Conservation (phyloP, 306 rosid genomes). For the Trifolium subterraneum region DNA sequence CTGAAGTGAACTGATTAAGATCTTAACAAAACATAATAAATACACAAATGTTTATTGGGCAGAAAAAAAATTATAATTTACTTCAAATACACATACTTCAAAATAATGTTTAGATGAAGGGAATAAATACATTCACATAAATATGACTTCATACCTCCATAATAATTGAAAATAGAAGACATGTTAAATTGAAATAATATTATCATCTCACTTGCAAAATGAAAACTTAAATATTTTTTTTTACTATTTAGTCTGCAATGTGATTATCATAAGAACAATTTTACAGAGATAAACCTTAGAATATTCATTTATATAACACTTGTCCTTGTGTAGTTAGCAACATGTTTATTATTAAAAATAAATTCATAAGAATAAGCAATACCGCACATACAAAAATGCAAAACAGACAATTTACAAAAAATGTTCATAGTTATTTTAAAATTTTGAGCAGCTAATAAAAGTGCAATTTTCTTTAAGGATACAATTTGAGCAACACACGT, state of each 20-base stretch:
- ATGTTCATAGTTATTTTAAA: not conserved
- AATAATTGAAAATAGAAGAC: too few species aligned
- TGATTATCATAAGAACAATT: too few species aligned
- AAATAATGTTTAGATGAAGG: constrained; percentile 15
- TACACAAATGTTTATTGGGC: not conserved
- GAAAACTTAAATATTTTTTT: too few species aligned
- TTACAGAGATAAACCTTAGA: too few species aligned
- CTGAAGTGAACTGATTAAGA: constrained; percentile 69
- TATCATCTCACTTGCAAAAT: too few species aligned
- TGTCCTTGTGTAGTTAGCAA: not conserved
- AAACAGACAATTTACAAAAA: not conserved
- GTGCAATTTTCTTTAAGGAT: constrained; percentile 56
- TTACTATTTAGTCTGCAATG: too few species aligned
- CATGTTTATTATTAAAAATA: constrained; percentile 5
- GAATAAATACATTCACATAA: not conserved
- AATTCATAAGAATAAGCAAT: not conserved
- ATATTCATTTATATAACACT: not conserved
- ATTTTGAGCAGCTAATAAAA: constrained; percentile 3
- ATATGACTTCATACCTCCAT: too few species aligned
- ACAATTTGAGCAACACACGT: constrained; percentile 97
- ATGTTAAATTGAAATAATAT: too few species aligned
- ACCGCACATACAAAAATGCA: constrained; percentile 18
- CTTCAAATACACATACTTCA: too few species aligned
- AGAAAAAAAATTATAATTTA: too few species aligned
- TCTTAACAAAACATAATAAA: constrained; percentile 36